Conservation (phyloP, 1,284 basidiomycete genomes). For the Tylopilus sp. region DNA sequence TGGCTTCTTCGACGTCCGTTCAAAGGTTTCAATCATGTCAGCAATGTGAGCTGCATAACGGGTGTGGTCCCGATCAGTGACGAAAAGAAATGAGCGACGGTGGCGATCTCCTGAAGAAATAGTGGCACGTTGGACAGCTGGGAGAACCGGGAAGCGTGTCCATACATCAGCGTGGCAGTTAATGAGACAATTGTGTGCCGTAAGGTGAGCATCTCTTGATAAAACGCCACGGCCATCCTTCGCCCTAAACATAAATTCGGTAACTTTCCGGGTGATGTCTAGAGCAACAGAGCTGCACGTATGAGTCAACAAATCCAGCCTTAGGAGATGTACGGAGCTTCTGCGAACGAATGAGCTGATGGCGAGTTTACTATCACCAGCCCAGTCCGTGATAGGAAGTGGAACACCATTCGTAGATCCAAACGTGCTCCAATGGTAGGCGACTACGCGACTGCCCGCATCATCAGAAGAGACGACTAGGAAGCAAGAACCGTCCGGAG, state of each 20-base stretch:
- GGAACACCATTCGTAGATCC: slow-evolving; percentile 59
- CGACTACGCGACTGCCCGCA: slow-evolving; percentile 39
- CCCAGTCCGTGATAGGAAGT: slow-evolving; percentile 46
- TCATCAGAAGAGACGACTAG: slow-evolving; percentile 44
- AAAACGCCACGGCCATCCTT: slow-evolving; percentile 30
- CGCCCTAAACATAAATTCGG: slow-evolving; percentile 66
- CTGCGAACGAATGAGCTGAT: slow-evolving; percentile 60
- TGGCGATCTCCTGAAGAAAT: slow-evolving; percentile 46
- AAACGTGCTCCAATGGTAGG: slow-evolving; percentile 68
- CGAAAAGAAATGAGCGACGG: slow-evolving; percentile 51
- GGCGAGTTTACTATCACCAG: slow-evolving; percentile 35
- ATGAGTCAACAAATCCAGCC: slow-evolving; percentile 45
- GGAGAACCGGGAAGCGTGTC: slow-evolving; percentile 69
- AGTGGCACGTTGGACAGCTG: slow-evolving; percentile 61
- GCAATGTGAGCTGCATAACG: slow-evolving; percentile 55
- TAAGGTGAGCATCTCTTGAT: slow-evolving; percentile 29
- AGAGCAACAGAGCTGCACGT: slow-evolving; percentile 55
- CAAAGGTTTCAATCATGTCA: slow-evolving; percentile 58
- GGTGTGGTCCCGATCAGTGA: slow-evolving; percentile 49
- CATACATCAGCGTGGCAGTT: slow-evolving; percentile 70
- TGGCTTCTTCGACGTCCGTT: slow-evolving; percentile 61
- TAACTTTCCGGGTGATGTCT: slow-evolving; percentile 64
- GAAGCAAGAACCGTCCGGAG: slow-evolving; percentile 68
- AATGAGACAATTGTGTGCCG: slow-evolving; percentile 60
- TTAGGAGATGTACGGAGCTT: slow-evolving; percentile 54